Base-by-base conservation (phyloP, 352 stramenopile genomes). In the Phytophthora litchii region DNA sequence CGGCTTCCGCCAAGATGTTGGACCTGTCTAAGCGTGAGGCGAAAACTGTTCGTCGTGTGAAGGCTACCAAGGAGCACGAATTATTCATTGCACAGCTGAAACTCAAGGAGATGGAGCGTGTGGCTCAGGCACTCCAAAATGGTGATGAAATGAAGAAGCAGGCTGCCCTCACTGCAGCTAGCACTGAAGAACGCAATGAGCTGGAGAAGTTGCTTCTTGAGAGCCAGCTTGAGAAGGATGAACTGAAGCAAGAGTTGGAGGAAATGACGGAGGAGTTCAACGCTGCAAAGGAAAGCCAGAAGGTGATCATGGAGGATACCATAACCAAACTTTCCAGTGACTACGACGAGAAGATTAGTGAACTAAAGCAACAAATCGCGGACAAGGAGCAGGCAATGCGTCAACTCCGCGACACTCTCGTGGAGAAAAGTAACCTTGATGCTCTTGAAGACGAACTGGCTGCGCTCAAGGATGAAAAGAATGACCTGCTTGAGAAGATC, bases 11-110 rank as follows among this genome's bases (percentile, higher is more conserved):
- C 0, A 77, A 75, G 42, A 64, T 78, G 14, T 38, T 75, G 5
- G 80, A 88, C 23, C 36, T 73, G 13, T 66, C 74, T 1, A 83
- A 79, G 63, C 74, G 78, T 8, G 80, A 89, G 21, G 75, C 71
- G 0, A 86, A 82, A 51, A 65, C 69, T 13, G 53, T 83, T 10
- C 60, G 67, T 27, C 79, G 72, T 19, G 67, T 70, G 6, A 88
- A 84, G 68, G 72, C 76, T 17, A 78, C 72, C 1, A 92, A 89
- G 52, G 76, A 90, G 17, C 80, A 89, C 16, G 78, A 89, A 23
- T 54, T 92, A 17, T 72, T 75, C 16, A 51, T 89, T 42, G 68
- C 80, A 1, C 83, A 86, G 42, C 54, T 89, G 25, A 82, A 78
- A 54, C 42, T 93, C 23, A 76, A 78, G 21, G 76, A 89, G 51